Evolutionary conservation across 2,329 filamentous ascomycete species (phyloP).

Genomic region (Dactylellina haptotyla): DNA sequence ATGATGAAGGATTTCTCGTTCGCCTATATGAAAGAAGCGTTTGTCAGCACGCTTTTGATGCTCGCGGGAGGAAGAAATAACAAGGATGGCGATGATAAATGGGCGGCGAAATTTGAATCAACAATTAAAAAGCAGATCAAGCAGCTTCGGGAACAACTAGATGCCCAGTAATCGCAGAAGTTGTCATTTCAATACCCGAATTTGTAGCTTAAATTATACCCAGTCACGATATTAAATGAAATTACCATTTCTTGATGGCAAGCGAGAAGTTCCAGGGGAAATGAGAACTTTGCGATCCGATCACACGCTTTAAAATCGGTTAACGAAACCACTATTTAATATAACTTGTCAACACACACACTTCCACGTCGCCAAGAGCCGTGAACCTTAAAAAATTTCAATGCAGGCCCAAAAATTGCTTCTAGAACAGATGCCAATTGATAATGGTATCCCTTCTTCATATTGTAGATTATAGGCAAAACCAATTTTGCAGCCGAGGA

Average conservation of each 20-base stretch:
- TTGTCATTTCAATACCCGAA: background rate
- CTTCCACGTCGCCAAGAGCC: too few species aligned
- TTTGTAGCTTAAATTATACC: background rate
- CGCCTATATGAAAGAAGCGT: slow-evolving; percentile 76
- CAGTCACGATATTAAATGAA: background rate
- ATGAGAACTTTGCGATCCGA: too few species aligned
- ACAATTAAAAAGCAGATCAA: slow-evolving; percentile 73
- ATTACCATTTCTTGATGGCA: background rate
- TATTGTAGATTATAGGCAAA: too few species aligned
- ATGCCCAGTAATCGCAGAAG: slow-evolving; percentile 55
- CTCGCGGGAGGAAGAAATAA: slow-evolving; percentile 65
- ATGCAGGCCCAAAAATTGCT: too few species aligned
- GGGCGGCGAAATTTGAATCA: slow-evolving; percentile 65
- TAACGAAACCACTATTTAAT: too few species aligned
- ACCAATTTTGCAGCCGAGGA: too few species aligned
- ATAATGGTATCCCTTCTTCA: too few species aligned
- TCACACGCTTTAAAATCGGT: too few species aligned
- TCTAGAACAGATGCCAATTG: too few species aligned
- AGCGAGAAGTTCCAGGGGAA: too few species aligned
- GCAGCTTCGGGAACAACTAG: slow-evolving; percentile 71
- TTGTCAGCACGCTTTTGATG: slow-evolving; percentile 71
- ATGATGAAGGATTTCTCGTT: slow-evolving; percentile 75
- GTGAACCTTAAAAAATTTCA: too few species aligned
- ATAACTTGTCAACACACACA: too few species aligned
- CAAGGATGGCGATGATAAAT: slow-evolving; percentile 56